Base-by-base conservation (phyloP, 495 filamentous ascomycete genomes). In the Tuber umbilicatum region DNA sequence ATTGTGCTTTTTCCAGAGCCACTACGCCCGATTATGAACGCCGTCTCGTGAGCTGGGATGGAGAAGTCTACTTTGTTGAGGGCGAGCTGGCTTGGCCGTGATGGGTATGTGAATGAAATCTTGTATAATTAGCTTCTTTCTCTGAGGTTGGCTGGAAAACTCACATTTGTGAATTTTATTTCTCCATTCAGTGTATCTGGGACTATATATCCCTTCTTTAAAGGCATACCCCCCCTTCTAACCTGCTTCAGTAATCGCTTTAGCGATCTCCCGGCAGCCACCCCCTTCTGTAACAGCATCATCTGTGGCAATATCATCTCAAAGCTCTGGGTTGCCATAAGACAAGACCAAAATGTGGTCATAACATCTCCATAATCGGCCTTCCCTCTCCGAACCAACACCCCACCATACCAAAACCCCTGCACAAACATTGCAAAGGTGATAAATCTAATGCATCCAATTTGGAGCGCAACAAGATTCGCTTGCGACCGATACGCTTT, bases 1-100 rank as follows among this genome's bases (percentile, higher is more conserved):
- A 99, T 80, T 0, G 95, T 98, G 80, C 92, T 97, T 82, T 99
- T 99, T 0, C 95, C 95, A 19, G 93, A 97, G 2, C 95, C 95
- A 78, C 93, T 97, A 72, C 86, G 87, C 2, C 95, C 95, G 72
- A 97, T 87, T 10, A 99, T 86, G 76, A 96, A 98, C 5, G 89
- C 93, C 7, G 91, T 90, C 79, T 91, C 85, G 0, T 91, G 89
- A 0, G 91, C 86, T 2, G 88, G 88, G 75, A 98, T 97, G 76
- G 86, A 87, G 68, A 97, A 88, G 23, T 84, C 88, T 2, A 84
- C 84, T 16, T 87, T 85, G 0, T 88, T 83, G 10, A 98, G 86
- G 35, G 90, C 91, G 0, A 83, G 73, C 74, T 89, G 88, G 1
- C 88, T 83, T 0, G 89, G 89, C 37, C 92, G 90, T 2, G 91